phyloP scores from a whole-genome alignment of 129 eudicot genomes.

The Silybum marianum region DNA sequence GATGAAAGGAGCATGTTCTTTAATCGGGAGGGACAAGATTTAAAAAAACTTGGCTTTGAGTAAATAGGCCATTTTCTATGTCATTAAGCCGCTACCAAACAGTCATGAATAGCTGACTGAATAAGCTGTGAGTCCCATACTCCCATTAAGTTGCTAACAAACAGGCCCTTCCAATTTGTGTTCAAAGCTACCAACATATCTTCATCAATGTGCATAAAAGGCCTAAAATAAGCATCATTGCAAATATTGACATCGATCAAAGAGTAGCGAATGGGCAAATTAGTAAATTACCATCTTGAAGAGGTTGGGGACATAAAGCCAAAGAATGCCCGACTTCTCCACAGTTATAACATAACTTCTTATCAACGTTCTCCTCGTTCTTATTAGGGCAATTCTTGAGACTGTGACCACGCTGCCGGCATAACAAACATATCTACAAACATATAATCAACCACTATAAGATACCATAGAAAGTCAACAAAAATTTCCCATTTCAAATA shows the following conservation, averaged over 20 bases:
- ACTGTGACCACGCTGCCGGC: slow-evolving; percentile 94
- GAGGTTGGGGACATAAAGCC: slow-evolving; percentile 67
- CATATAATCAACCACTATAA: slow-evolving; percentile 15
- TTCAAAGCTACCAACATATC: not conserved
- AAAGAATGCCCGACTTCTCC: slow-evolving; percentile 85
- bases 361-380: slow-evolving; percentile 55
- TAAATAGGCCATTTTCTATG: not conserved
- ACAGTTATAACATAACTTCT: slow-evolving; percentile 88
- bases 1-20: not conserved
- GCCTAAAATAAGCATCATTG: no score
- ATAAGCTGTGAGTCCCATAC: not conserved
- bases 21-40: not conserved
- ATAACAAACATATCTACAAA: slow-evolving; percentile 78
- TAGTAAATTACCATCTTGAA: slow-evolving; percentile 78
- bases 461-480: not conserved
- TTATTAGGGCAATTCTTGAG: slow-evolving; percentile 87
- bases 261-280: not conserved
- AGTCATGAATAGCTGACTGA: not conserved
- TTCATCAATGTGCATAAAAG: not conserved
- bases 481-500: not conserved
- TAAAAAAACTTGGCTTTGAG: not conserved
- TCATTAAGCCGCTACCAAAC: not conserved
- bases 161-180: not conserved
- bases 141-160: not conserved
- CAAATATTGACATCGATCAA: not conserved